These are phyloP conservation scores for Fusarium nematophilum DNA, from an alignment of 2,329 filamentous ascomycete species.

Conservation along the genomic window DNA sequence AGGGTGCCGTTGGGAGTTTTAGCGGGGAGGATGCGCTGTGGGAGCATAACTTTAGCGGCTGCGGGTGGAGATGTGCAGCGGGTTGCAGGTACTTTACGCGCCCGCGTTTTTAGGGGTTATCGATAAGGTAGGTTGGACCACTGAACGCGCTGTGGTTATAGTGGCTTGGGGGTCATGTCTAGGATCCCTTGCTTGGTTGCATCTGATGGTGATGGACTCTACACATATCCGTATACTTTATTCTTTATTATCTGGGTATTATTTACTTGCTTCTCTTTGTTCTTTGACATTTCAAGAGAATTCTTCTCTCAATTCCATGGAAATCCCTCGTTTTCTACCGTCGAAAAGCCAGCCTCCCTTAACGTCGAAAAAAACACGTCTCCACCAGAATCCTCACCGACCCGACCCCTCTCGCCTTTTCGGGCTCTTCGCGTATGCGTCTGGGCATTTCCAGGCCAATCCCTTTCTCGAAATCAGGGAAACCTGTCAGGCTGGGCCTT, in stretches of 20 bases:
- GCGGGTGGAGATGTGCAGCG: constrained; percentile 11
- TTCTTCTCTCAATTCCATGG: background rate
- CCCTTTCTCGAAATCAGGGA: constrained; percentile 6
- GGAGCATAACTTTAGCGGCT: constrained; percentile 6
- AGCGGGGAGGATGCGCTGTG: background rate
- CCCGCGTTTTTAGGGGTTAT: constrained; percentile 28
- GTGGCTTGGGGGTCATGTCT: constrained; percentile 23
- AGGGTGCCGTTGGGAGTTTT: constrained; percentile 2
- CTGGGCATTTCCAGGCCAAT: constrained; percentile 29
- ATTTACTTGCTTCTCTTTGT: background rate
- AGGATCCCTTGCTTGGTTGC: constrained; percentile 26
- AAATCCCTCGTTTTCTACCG: background rate
- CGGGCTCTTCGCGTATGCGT: no score
- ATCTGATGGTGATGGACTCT: constrained; percentile 6
- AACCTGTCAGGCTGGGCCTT: constrained; percentile 14
- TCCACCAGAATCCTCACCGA: constrained; percentile 26
- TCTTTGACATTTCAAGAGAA: background rate
- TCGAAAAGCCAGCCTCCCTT: constrained; percentile 22
- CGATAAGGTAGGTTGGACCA: constrained; percentile 28
- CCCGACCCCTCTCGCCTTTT: background rate
- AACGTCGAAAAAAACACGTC: constrained; percentile 33
- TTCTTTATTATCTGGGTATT: background rate
- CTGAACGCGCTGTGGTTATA: constrained; percentile 28
- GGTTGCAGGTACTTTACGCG: constrained; percentile 32
- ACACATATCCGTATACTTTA: background rate